Conservation (phyloP, 805 yeast species). For the Saccharomycopsis synnaedendra region DNA sequence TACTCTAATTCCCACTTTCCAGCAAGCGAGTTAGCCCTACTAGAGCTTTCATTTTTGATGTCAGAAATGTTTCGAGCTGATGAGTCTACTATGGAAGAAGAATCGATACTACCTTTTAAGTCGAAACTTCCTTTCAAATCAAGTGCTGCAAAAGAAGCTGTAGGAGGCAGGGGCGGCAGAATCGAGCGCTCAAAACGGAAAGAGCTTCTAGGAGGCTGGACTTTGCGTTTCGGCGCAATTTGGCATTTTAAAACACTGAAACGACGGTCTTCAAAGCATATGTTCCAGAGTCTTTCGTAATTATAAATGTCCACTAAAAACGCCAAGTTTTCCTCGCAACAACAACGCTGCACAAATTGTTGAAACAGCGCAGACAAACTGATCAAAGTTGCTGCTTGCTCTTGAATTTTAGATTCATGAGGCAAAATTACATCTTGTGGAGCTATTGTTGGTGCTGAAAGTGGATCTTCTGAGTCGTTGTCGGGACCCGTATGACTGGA, state of each 20-base stretch:
- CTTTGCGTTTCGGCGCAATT: not conserved
- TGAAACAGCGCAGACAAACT: constrained; percentile 3
- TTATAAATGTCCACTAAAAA: constrained; percentile 13
- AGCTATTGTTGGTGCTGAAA: not conserved
- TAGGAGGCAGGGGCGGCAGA: too few relatives aligned
- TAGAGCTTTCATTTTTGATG: too few relatives aligned
- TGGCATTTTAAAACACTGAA: constrained; percentile 10
- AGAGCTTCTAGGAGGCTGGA: not conserved
- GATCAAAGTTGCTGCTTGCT: constrained; percentile 4
- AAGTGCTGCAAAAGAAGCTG: not conserved
- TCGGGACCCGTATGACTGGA: not conserved
- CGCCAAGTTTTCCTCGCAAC: constrained; percentile 11
- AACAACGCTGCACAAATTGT: constrained; percentile 3
- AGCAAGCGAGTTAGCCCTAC: not conserved
- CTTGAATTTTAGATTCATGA: not conserved
- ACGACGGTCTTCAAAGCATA: constrained; percentile 7
- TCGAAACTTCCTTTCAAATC: not conserved
- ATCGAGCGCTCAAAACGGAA: not conserved
- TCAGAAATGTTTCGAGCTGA: not conserved
- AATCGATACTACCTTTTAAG: constrained; percentile 8
- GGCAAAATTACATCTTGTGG: too few relatives aligned
- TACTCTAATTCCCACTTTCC: not conserved
- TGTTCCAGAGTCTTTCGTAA: constrained; percentile 13
- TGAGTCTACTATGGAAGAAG: constrained; percentile 4
- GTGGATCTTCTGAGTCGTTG: constrained; percentile 6